Conservation (phyloP, 2,329 filamentous ascomycete genomes). For the Diatrype stigma region DNA sequence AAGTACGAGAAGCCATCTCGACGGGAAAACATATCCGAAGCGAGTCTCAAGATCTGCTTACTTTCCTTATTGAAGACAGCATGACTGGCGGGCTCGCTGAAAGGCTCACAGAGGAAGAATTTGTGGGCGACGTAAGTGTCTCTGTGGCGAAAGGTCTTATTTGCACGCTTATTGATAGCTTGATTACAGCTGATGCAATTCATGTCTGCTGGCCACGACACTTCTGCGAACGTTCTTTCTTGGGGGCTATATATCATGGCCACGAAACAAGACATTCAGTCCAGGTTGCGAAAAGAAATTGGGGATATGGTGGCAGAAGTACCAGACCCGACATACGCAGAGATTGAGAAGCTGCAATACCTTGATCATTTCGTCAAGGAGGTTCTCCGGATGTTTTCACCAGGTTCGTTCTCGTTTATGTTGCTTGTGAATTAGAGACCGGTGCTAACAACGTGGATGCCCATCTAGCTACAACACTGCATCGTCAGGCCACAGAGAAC, state of each 20-base stretch:
- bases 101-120: constrained; percentile 23
- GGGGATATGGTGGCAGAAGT: constrained; percentile 14
- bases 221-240: constrained; percentile 28
- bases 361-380: constrained; percentile 35
- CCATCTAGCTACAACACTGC: constrained; percentile 14
- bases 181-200: constrained; percentile 28
- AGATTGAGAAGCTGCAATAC: constrained; percentile 26
- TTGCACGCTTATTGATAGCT: neutral
- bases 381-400: constrained; percentile 29
- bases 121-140: constrained; percentile 18
- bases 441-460: too few species aligned
- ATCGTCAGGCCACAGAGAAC: constrained; percentile 27
- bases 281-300: constrained; percentile 30
- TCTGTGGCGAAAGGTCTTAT: neutral
- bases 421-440: constrained; percentile 3
- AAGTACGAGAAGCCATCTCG: neutral
- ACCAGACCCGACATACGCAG: constrained; percentile 17
- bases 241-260: constrained; percentile 31
- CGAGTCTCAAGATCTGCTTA: constrained; percentile 5
- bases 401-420: constrained; percentile 11
- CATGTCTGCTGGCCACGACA: constrained; percentile 33
- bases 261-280: constrained; percentile 26
- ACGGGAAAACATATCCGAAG: constrained; percentile 1
- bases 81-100: constrained; percentile 3
- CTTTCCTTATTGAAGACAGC: constrained; percentile 7